Base-by-base conservation (phyloP, 2,329 filamentous ascomycete genomes). In the Dactylonectria macrodidyma region DNA sequence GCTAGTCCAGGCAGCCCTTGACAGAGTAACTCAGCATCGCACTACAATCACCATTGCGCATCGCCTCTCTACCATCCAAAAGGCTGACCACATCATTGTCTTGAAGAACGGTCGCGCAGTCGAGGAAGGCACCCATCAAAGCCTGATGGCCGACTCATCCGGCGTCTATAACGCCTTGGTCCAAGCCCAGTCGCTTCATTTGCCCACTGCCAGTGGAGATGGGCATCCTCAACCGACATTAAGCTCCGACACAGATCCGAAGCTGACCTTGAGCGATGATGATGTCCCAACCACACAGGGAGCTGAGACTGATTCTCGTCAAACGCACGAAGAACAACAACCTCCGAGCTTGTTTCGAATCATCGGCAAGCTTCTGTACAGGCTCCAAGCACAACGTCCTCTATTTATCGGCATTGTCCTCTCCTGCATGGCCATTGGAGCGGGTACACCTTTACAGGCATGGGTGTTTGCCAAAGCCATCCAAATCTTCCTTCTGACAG, bases 21-120 rank as follows among this genome's bases (percentile, higher is more conserved):
- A 82, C 64, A 69, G 75, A 62, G 71, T 83, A 60, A 69, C 80
- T 62, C 66, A 70, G 7, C 78, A 78, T 2, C 74, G 90, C 16
- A 93, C 91, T 0, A 91, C 90, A 0, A 88, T 93, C 62, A 85
- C 89, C 8, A 91, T 93, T 62, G 90, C 91, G 0, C 89, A 91
- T 78, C 81, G 89, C 0, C 80, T 91, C 2, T 86, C 86, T 0
- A 91, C 88, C 0, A 87, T 91, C 62, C 87, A 85, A 71, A 84
- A 88, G 59, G 91, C 91, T 0, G 88, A 93, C 69, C 87, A 88
- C 62, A 93, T 93, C 52, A 81, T 93, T 5, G 90, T 93, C 2
- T 81, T 93, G 69, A 82, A 88, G 3, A 83, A 87, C 52, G 91
- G 91, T 0, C 78, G 81, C 38, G 84, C 90, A 2, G 82, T 90